Percentiles rank a stretch among this genome's conserved stretches.
Evolutionary conservation across 257 asterid genomes (phyloP).

Genomic region (Catharanthus roseus): DNA sequence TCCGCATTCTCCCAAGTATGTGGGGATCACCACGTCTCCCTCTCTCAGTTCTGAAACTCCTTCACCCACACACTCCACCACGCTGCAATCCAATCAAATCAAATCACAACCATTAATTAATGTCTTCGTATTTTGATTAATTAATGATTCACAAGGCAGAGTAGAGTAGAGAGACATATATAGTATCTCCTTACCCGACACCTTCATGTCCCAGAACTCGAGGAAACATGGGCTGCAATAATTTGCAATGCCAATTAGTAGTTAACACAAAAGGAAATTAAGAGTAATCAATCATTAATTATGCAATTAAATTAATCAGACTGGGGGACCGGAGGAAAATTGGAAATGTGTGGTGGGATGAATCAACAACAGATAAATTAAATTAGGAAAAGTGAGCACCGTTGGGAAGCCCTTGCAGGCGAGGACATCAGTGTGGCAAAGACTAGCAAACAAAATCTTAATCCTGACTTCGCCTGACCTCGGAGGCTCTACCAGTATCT

Average conservation of each 20-base stretch:
- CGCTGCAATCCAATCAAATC: no score
- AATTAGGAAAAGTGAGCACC: conserved; percentile 17
- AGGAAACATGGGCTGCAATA: conserved; percentile 70
- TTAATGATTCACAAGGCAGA: background rate
- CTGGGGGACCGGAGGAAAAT: background rate
- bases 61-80: conserved; percentile 60
- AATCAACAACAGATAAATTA: no score
- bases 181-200: conserved; percentile 72
- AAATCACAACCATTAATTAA: no score
- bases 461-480: conserved; percentile 46
- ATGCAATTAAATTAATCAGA: no score
- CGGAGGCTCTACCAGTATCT: conserved; percentile 50
- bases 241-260: background rate
- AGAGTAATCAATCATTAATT: no score
- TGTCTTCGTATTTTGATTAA: no score
- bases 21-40: conserved; percentile 61
- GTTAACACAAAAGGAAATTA: no score
- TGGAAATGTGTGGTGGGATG: background rate
- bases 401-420: conserved; percentile 42
- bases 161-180: no score
- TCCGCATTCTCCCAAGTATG: conserved; percentile 61
- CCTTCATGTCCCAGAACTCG: conserved; percentile 87
- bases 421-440: conserved; percentile 55
- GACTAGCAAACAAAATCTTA: conserved; percentile 52
- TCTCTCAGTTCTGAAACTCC: conserved; percentile 30